Conservation (phyloP, 164 flowering plant species). For the Liriodendron chinense region DNA sequence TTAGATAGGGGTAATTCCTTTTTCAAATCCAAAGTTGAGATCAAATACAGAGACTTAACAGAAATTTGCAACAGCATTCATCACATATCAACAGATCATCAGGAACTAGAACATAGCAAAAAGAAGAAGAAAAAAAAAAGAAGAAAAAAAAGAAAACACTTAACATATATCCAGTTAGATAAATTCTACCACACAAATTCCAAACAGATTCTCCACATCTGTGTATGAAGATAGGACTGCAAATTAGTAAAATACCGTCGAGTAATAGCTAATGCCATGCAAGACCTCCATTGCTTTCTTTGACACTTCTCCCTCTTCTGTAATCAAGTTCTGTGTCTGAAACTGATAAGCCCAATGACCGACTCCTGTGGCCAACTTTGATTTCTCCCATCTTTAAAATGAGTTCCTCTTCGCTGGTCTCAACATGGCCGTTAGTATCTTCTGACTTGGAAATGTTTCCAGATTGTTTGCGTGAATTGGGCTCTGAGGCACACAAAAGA, state of each 20-base stretch:
- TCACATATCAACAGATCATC: conserved; percentile 24
- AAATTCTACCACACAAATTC: conserved; percentile 27
- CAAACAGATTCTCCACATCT: conserved; percentile 18
- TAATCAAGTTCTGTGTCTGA: conserved; percentile 94
- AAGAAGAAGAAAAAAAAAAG: conserved; percentile 1
- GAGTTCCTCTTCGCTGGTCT: conserved; percentile 52
- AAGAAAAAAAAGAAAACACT: conserved; percentile 2
- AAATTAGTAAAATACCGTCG: conserved; percentile 19
- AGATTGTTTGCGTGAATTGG: conserved; percentile 23
- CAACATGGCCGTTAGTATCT: conserved; percentile 20
- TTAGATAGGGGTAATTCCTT: not conserved
- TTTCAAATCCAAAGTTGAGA: not conserved
- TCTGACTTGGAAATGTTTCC: conserved; percentile 30
- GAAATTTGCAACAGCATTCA: conserved; percentile 15
- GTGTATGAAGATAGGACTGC: conserved; percentile 4
- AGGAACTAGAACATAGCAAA: conserved; percentile 11
- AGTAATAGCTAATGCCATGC: conserved; percentile 32
- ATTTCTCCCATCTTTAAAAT: conserved; percentile 50
- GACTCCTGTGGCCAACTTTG: conserved; percentile 44
- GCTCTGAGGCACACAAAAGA: conserved; percentile 31
- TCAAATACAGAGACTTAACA: conserved; percentile 8
- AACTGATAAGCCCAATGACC: conserved; percentile 53
- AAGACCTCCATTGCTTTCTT: conserved; percentile 49
- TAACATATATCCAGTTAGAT: conserved; percentile 21
- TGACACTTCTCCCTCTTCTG: conserved; percentile 71